Evolutionary conservation across 352 stramenopile genomes (phyloP).

Genomic region (Sclerospora graminicola): DNA sequence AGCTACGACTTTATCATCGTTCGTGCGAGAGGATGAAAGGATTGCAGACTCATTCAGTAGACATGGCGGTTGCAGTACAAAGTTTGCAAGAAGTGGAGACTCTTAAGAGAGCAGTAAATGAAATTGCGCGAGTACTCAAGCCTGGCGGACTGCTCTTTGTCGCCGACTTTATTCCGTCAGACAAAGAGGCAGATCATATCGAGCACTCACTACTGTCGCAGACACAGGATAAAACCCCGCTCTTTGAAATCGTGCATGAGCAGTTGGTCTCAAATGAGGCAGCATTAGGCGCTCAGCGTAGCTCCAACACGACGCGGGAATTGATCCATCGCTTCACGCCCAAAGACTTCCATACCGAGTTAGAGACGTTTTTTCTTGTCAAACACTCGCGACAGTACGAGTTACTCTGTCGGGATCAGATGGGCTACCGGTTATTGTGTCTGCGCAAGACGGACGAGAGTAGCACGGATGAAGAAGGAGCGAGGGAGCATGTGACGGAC

Average conservation of each 20-base stretch:
- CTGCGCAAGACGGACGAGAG: conserved; percentile 26
- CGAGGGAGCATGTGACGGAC: conserved; percentile 4
- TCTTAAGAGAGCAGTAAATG: conserved; percentile 28
- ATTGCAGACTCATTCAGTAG: conserved; percentile 38
- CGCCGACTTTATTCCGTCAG: conserved; percentile 55
- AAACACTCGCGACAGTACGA: conserved; percentile 36
- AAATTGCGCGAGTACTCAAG: conserved; percentile 51
- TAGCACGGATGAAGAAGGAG: conserved; percentile 20
- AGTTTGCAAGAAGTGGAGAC: conserved; percentile 57
- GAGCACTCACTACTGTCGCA: conserved; percentile 29
- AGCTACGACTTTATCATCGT: conserved; percentile 50
- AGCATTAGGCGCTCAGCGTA: conserved; percentile 30
- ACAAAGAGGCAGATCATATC: conserved; percentile 25
- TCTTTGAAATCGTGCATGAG: conserved; percentile 43
- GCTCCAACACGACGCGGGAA: conserved; percentile 18
- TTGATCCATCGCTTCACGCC: conserved; percentile 35
- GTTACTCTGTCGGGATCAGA: conserved; percentile 31
- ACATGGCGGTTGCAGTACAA: conserved; percentile 46
- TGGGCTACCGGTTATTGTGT: conserved; percentile 43
- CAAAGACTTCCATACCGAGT: conserved; percentile 37
- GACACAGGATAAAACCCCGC: conserved; percentile 12
- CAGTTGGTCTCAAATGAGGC: conserved; percentile 34
- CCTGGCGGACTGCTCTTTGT: conserved; percentile 49
- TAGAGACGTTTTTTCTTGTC: conserved; percentile 46
- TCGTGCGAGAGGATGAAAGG: conserved; percentile 55